Percentiles rank a stretch among this genome's conserved stretches.
phyloP scores from a whole-genome alignment of 768 basidiomycete species.

The Asterophora parasitica region DNA sequence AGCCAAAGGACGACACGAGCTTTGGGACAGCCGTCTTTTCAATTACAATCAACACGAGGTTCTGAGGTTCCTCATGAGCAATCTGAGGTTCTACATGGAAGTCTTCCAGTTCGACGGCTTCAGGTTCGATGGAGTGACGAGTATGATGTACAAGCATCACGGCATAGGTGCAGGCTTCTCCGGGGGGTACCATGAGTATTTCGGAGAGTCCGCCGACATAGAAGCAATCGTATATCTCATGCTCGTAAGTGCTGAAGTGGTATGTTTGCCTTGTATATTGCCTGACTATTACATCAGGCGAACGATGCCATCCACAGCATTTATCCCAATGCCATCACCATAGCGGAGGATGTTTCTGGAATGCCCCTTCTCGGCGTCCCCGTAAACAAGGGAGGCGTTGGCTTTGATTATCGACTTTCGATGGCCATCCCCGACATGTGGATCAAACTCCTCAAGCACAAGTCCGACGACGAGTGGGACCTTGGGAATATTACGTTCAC shows the following conservation, averaged over 20 bases:
- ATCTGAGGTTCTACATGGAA: conserved; percentile 93
- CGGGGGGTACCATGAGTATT: conserved; percentile 98
- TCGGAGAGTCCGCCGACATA: conserved; percentile 76
- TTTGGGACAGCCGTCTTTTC: conserved; percentile 97
- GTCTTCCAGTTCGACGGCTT: conserved; percentile 97
- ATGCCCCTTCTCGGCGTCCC: conserved; percentile 93
- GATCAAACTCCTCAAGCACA: conserved; percentile 98
- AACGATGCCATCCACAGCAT: conserved; percentile 85
- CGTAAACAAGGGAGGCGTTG: conserved; percentile 79
- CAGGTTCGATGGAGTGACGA: conserved; percentile 97
- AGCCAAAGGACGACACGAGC: conserved; percentile 82
- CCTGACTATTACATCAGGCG: conserved; percentile 47
- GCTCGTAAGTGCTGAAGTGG: conserved; percentile 61
- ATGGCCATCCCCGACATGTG: conserved; percentile 99
- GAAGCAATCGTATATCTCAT: conserved; percentile 95
- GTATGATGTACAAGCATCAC: conserved; percentile 99
- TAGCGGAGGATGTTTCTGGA: conserved; percentile 98
- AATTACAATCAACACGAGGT: conserved; percentile 97
- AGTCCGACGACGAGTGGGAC: conserved; percentile 82
- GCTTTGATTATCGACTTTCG: conserved; percentile 96
- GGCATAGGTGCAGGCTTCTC: conserved; percentile 98
- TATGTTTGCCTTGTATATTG: neutral
- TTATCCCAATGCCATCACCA: conserved; percentile 79
- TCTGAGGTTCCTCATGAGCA: conserved; percentile 89
- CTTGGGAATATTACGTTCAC: conserved; percentile 84